Evolutionary conservation across 2,329 filamentous ascomycete genomes (phyloP).

Genomic region (Aspergillus luchuensis): DNA sequence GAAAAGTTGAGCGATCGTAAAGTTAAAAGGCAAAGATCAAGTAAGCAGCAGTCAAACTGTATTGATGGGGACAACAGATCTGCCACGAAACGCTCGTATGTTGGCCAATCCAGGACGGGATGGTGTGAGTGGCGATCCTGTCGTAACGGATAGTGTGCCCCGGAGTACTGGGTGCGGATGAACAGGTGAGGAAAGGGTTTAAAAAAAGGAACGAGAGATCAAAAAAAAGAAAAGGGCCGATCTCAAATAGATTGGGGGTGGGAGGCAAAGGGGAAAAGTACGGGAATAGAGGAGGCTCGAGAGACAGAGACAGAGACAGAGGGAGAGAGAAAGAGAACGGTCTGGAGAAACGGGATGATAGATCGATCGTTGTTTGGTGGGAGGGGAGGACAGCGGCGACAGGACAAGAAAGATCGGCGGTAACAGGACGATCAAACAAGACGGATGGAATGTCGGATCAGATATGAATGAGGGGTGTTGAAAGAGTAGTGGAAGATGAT

Average conservation of each 20-base stretch:
- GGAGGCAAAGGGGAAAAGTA: constrained; percentile 10
- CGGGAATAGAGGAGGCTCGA: constrained; percentile 7
- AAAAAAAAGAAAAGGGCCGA: constrained; percentile 7
- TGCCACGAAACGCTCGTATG: constrained; percentile 12
- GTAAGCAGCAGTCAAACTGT: neutral
- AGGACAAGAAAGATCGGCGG: constrained; percentile 20
- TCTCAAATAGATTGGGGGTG: neutral
- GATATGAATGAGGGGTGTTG: constrained; percentile 24
- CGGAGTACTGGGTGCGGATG: constrained; percentile 8
- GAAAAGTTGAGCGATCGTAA: constrained; percentile 16
- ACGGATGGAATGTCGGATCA: constrained; percentile 23
- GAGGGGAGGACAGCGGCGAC: constrained; percentile 1
- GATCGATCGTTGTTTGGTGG: constrained; percentile 8
- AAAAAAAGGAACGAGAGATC: constrained; percentile 2
- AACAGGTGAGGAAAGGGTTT: constrained; percentile 19
- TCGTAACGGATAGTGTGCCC: constrained; percentile 8
- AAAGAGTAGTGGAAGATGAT: neutral
- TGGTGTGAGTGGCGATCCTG: constrained; percentile 20
- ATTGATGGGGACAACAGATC: constrained; percentile 13
- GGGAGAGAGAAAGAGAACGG: constrained; percentile 1
- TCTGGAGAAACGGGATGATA: constrained; percentile 15
- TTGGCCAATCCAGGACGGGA: constrained; percentile 11
- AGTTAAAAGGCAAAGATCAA: constrained; percentile 10
- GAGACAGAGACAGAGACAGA: neutral
- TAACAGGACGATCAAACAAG: constrained; percentile 19